These are phyloP conservation scores for Phytopythium vexans DNA, from an alignment of 352 stramenopile species.

Conservation along the genomic window DNA sequence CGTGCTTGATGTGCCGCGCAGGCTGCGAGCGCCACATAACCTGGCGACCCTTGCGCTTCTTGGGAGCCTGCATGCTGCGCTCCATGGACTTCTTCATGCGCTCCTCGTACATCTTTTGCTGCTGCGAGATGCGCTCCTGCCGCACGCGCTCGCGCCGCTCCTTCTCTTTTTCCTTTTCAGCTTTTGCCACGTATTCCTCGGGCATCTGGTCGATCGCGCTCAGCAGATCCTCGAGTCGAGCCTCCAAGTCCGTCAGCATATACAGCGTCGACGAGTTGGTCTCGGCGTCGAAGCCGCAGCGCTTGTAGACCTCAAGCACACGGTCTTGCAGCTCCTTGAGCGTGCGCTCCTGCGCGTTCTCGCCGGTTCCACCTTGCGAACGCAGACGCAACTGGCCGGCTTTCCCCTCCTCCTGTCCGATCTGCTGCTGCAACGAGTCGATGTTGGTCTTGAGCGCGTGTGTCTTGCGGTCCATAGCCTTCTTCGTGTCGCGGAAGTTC, in stretches of 20 bases:
- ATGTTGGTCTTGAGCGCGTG: constrained; percentile 85
- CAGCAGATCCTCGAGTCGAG: constrained; percentile 88
- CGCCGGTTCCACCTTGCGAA: constrained; percentile 61
- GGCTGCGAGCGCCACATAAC: constrained; percentile 92
- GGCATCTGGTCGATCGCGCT: constrained; percentile 92
- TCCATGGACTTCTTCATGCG: constrained; percentile 94
- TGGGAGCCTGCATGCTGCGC: constrained; percentile 90
- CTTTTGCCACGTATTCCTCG: constrained; percentile 91
- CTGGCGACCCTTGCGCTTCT: constrained; percentile 90
- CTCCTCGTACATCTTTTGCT: constrained; percentile 93
- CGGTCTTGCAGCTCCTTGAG: constrained; percentile 88
- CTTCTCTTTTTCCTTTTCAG: constrained; percentile 95
- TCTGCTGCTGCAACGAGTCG: constrained; percentile 88
- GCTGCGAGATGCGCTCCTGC: constrained; percentile 89
- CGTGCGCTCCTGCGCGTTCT: constrained; percentile 89
- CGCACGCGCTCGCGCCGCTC: constrained; percentile 89
- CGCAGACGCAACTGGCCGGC: constrained; percentile 68
- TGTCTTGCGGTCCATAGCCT: constrained; percentile 87
- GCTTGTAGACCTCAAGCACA: constrained; percentile 89
- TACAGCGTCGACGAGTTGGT: constrained; percentile 91
- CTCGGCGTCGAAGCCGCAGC: constrained; percentile 91
- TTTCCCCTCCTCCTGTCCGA: constrained; percentile 82
- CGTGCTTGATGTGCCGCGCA: constrained; percentile 67
- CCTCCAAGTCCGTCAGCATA: constrained; percentile 93
- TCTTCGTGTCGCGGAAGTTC: constrained; percentile 88